These are phyloP conservation scores for Onygenales sp. DNA, from an alignment of 2,329 filamentous ascomycete species.

Conservation along the genomic window DNA sequence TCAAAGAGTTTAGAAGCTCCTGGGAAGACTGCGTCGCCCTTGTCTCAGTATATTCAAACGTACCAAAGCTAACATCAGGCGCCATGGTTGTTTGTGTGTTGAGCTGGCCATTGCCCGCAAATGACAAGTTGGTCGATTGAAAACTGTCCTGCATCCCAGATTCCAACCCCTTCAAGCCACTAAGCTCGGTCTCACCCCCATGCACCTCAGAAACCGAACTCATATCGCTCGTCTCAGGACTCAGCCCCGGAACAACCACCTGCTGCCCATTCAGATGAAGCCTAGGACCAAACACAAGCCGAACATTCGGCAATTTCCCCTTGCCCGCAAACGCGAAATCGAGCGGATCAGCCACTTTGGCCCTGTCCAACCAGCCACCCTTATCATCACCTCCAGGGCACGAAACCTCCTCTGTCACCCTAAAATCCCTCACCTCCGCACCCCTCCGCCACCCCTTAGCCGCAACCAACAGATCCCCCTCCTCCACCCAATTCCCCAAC, in stretches of 20 bases:
- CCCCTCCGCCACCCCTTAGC: constrained; percentile 22
- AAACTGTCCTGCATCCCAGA: not conserved
- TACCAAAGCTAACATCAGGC: not conserved
- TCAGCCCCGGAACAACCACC: not conserved
- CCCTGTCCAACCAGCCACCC: constrained; percentile 26
- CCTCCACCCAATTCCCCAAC: constrained; percentile 24
- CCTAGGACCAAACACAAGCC: constrained; percentile 20
- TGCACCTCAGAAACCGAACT: not conserved
- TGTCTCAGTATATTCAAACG: constrained; percentile 1
- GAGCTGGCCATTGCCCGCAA: not conserved
- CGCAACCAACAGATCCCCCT: constrained; percentile 30
- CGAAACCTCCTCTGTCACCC: too few species aligned
- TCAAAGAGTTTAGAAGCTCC: constrained; percentile 26
- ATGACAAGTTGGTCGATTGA: not conserved
- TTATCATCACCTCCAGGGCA: not conserved
- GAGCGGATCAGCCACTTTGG: constrained; percentile 23
- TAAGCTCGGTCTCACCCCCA: not conserved
- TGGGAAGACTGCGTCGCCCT: constrained; percentile 22
- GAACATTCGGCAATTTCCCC: constrained; percentile 18
- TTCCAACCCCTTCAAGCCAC: not conserved
- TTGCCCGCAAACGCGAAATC: constrained; percentile 15
- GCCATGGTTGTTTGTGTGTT: not conserved
- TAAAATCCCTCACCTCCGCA: not conserved
- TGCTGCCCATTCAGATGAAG: too few species aligned
- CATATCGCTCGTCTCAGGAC: not conserved